phyloP scores from a whole-genome alignment of 495 filamentous ascomycete species.

The Aspergillus heteromorphus region DNA sequence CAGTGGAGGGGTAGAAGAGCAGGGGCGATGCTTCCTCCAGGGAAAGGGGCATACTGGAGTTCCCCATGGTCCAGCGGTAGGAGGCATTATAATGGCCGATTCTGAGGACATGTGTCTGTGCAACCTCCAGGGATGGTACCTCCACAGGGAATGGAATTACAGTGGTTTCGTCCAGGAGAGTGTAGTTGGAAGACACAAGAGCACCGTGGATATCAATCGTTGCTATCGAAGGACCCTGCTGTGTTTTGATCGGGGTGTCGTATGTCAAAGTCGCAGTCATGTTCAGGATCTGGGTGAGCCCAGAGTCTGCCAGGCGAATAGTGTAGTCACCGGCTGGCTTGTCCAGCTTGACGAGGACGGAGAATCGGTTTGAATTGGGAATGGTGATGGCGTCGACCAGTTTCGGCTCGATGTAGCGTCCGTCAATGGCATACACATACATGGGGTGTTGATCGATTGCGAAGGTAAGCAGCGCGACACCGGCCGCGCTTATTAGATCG shows the following conservation, averaged over 20 bases:
- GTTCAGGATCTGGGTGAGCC: constrained; percentile 32
- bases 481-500: constrained; percentile 27
- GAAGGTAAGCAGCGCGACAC: constrained; percentile 20
- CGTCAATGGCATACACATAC: constrained; percentile 41
- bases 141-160: constrained; percentile 39
- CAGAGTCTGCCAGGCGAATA: constrained; percentile 30
- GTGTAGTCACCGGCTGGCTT: constrained; percentile 30
- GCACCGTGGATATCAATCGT: constrained; percentile 38
- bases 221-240: constrained; percentile 21
- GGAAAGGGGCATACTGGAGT: constrained; percentile 25
- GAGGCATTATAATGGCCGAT: constrained; percentile 34
- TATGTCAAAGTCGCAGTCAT: constrained; percentile 30
- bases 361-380: constrained; percentile 30
- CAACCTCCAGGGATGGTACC: constrained; percentile 32
- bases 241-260: background rate
- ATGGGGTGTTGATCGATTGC: constrained; percentile 40
- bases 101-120: constrained; percentile 30
- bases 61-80: constrained; percentile 46
- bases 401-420: constrained; percentile 32
- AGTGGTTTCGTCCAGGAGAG: constrained; percentile 31
- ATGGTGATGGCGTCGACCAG: constrained; percentile 30
- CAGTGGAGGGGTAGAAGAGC: constrained; percentile 39
- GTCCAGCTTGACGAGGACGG: constrained; percentile 33
- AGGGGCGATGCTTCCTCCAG: constrained; percentile 39
- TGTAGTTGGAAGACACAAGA: constrained; percentile 28